These are phyloP conservation scores for Sarcocystis neurona DNA, from an alignment of 169 alveolate species.

Conservation along the genomic window DNA sequence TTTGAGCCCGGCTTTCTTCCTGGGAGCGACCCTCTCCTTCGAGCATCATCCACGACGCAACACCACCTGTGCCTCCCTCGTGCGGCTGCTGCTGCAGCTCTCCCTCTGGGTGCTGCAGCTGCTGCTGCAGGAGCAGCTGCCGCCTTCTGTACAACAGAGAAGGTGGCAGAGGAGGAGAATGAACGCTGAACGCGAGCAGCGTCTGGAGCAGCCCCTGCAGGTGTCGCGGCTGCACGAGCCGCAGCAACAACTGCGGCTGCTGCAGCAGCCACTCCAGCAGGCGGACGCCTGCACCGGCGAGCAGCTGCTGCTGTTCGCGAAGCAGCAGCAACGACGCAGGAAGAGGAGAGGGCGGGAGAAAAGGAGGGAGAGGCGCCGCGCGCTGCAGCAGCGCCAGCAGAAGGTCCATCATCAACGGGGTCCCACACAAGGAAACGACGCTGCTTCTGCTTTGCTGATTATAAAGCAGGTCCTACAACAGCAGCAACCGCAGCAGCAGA, in stretches of 20 bases:
- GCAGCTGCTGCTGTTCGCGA: slow-evolving; percentile 51
- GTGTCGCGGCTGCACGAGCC: slow-evolving; percentile 50
- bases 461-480: too few species aligned
- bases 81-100: slow-evolving; percentile 26
- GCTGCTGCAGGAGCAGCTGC: slow-evolving; percentile 6
- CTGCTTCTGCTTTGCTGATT: too few species aligned
- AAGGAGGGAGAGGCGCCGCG: slow-evolving; percentile 58
- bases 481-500: too few species aligned
- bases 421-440: too few species aligned
- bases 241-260: slow-evolving; percentile 29
- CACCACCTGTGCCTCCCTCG: slow-evolving; percentile 6
- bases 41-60: background rate
- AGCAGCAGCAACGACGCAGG: slow-evolving; percentile 45
- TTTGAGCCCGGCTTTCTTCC: too few species aligned
- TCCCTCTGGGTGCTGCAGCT: slow-evolving; percentile 1
- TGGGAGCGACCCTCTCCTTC: too few species aligned
- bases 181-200: slow-evolving; percentile 52
- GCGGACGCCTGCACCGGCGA: slow-evolving; percentile 14
- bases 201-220: slow-evolving; percentile 57
- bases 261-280: slow-evolving; percentile 46
- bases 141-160: background rate
- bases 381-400: slow-evolving; percentile 55
- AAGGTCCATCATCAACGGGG: slow-evolving; percentile 49
- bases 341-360: slow-evolving; percentile 53
- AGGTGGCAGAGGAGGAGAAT: slow-evolving; percentile 41